A percentile compares a stretch with the other conserved stretches of the same genome.
Evolutionary conservation across 1,284 basidiomycete species (phyloP).

Genomic region (Ustilago nuda): DNA sequence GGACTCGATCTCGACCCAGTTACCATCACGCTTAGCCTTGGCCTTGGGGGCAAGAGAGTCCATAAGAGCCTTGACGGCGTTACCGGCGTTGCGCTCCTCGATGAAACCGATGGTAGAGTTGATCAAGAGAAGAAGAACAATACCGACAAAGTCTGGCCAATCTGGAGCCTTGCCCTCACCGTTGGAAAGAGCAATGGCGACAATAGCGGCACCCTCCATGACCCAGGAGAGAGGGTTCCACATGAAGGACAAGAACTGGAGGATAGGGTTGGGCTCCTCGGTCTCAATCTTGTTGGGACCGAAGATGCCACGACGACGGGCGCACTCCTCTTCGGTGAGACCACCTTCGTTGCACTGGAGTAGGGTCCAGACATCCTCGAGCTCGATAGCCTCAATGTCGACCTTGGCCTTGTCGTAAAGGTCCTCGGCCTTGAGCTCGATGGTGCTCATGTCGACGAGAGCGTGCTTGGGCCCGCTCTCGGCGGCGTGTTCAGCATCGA

Average conservation of each 20-base stretch:
- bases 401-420: conserved; percentile 99
- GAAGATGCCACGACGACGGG: conserved; percentile 89
- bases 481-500: conserved; percentile 54
- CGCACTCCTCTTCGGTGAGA: conserved; percentile 80
- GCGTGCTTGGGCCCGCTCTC: conserved; percentile 64
- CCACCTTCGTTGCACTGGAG: conserved; percentile 87
- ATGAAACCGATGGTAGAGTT: conserved; percentile 98
- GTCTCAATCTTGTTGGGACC: conserved; percentile 88
- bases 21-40: conserved; percentile 75
- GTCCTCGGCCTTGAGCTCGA: conserved; percentile 91
- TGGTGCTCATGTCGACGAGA: conserved; percentile 72
- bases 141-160: conserved; percentile 98
- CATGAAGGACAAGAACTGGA: conserved; percentile 70
- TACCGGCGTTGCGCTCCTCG: conserved; percentile 95
- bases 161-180: conserved; percentile 87
- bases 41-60: conserved; percentile 98
- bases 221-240: conserved; percentile 77
- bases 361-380: conserved; percentile 96
- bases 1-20: conserved; percentile 75
- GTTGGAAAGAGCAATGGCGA: conserved; percentile 95
- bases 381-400: conserved; percentile 94
- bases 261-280: conserved; percentile 78
- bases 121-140: conserved; percentile 88
- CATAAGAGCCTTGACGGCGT: conserved; percentile 99
- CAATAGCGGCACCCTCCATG: conserved; percentile 97